Conservation (phyloP, 2,329 filamentous ascomycete species). For the Ophiocordyceps camponoti-floridani region DNA sequence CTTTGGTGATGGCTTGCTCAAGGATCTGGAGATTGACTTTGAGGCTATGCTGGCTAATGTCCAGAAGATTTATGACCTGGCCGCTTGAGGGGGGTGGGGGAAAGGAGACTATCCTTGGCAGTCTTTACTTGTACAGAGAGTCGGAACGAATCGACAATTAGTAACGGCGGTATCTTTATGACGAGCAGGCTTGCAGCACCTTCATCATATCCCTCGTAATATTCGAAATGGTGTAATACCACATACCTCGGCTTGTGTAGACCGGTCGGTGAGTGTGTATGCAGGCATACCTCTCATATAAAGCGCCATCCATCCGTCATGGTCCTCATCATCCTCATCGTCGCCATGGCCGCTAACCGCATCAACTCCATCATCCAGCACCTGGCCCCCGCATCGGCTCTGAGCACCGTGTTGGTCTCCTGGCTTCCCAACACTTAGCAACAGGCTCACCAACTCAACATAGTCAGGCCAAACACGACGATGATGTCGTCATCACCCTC, state of each 20-base stretch:
- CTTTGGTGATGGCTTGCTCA: slow-evolving; percentile 47
- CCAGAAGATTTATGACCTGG: slow-evolving; percentile 47
- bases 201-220: no score
- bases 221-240: no score
- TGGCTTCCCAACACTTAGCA: neutral
- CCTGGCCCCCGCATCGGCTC: slow-evolving; percentile 52
- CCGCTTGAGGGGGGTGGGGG: slow-evolving; percentile 7
- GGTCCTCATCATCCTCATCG: neutral
- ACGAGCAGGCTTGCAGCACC: no score
- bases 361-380: slow-evolving; percentile 80
- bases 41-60: slow-evolving; percentile 35
- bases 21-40: slow-evolving; percentile 45
- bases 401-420: slow-evolving; percentile 56
- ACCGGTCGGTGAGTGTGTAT: no score
- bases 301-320: neutral
- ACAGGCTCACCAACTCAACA: neutral
- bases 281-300: no score
- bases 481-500: slow-evolving; percentile 92
- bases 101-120: no score
- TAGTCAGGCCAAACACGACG: slow-evolving; percentile 80
- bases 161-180: no score
- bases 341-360: slow-evolving; percentile 63
- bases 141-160: no score
- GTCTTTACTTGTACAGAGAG: no score
- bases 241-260: no score